Conservation (phyloP, 345 rosid genomes). For the Euphorbia pulcherrima region DNA sequence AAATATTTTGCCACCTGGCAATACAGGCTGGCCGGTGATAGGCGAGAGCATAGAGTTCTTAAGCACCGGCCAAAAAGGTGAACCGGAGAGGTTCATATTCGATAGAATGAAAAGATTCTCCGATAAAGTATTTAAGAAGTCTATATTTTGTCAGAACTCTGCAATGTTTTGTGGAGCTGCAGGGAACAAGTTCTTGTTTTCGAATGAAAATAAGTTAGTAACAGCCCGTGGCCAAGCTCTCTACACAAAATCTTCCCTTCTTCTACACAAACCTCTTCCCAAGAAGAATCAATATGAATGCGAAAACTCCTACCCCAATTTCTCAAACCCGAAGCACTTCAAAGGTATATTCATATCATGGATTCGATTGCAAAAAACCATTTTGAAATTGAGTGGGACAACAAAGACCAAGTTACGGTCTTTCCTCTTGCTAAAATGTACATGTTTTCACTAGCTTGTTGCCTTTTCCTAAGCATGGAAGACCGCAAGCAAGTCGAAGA, state of each 20-base stretch:
- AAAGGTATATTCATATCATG: slow-evolving; percentile 28
- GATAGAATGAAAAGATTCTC: slow-evolving; percentile 32
- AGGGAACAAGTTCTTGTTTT: slow-evolving; percentile 39
- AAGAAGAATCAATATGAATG: slow-evolving; percentile 32
- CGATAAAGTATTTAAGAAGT: slow-evolving; percentile 32
- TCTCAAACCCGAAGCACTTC: slow-evolving; percentile 39
- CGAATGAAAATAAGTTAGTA: slow-evolving; percentile 41
- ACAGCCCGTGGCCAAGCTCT: slow-evolving; percentile 39
- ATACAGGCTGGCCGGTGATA: slow-evolving; percentile 25
- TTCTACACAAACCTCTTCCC: slow-evolving; percentile 27
- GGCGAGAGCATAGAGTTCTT: slow-evolving; percentile 41
- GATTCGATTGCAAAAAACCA: slow-evolving; percentile 32
- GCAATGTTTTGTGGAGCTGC: slow-evolving; percentile 35
- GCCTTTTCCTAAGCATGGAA: slow-evolving; percentile 28
- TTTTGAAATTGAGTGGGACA: slow-evolving; percentile 31
- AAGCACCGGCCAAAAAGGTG: slow-evolving; percentile 33
- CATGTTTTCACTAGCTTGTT: slow-evolving; percentile 39
- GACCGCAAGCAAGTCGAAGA: background rate
- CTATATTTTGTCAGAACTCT: slow-evolving; percentile 22
- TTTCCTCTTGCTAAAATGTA: slow-evolving; percentile 32
- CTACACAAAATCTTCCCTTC: slow-evolving; percentile 42
- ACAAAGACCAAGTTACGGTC: slow-evolving; percentile 25
- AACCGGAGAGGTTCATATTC: slow-evolving; percentile 34
- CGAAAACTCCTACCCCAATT: slow-evolving; percentile 30
- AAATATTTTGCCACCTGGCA: slow-evolving; percentile 40